These are phyloP conservation scores for Microthyrium microscopicum DNA, from an alignment of 2,329 filamentous ascomycete genomes.

Conservation along the genomic window DNA sequence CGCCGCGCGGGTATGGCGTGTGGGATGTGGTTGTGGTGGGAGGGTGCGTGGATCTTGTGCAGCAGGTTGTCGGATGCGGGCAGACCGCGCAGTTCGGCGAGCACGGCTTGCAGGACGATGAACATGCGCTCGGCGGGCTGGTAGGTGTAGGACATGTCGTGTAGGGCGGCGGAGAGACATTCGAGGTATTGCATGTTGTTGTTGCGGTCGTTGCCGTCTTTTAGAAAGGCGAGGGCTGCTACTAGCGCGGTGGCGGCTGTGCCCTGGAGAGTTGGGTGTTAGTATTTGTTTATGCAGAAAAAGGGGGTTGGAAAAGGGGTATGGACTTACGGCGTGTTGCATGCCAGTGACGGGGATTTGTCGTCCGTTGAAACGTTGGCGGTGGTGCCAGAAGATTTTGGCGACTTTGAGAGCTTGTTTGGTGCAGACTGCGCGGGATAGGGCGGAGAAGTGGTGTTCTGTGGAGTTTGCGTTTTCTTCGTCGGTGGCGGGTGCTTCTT, in stretches of 20 bases:
- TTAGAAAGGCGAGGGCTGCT: slow-evolving; percentile 26
- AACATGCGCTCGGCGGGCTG: slow-evolving; percentile 39
- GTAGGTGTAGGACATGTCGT: slow-evolving; percentile 37
- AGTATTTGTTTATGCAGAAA: slow-evolving; percentile 6
- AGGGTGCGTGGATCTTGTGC: not conserved
- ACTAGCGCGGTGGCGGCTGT: slow-evolving; percentile 38
- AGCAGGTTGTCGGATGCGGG: slow-evolving; percentile 1
- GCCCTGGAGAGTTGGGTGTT: too few relatives aligned
- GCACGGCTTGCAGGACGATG: slow-evolving; percentile 34
- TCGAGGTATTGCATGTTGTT: slow-evolving; percentile 35
- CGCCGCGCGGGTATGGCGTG: slow-evolving; percentile 16
- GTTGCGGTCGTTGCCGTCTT: slow-evolving; percentile 21
- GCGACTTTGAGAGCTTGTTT: slow-evolving; percentile 38
- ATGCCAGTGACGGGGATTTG: slow-evolving; percentile 35
- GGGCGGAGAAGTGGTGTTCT: slow-evolving; percentile 26
- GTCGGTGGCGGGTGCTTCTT: slow-evolving; percentile 20
- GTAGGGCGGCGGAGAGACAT: slow-evolving; percentile 33
- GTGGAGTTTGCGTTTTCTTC: slow-evolving; percentile 19
- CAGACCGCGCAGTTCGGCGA: slow-evolving; percentile 27
- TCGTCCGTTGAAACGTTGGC: slow-evolving; percentile 33
- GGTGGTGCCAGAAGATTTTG: slow-evolving; percentile 38
- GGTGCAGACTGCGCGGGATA: slow-evolving; percentile 36
- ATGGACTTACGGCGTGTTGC: slow-evolving; percentile 32
- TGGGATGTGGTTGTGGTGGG: slow-evolving; percentile 7
- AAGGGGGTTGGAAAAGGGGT: not conserved